phyloP scores from a whole-genome alignment of 2,329 filamentous ascomycete species.

The Penicillium sp. region DNA sequence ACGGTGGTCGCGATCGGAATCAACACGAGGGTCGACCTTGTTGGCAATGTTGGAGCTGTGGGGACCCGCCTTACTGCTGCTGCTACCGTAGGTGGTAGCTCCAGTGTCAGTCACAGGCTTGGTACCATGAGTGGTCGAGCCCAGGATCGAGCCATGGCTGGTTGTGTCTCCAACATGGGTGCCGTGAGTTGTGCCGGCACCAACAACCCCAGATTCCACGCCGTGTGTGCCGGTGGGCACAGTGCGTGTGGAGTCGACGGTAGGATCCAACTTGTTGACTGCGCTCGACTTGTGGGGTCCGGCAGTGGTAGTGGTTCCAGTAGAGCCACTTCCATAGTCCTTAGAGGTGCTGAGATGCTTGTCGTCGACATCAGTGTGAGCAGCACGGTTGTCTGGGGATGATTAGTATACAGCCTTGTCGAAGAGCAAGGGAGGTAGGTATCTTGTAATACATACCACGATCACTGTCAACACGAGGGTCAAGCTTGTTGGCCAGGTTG shows the following conservation, averaged over 20 bases:
- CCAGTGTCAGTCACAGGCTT: background rate
- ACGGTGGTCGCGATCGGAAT: conserved; percentile 27
- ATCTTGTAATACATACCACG: conserved; percentile 9
- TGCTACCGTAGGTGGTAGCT: conserved; percentile 1
- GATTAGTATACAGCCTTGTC: background rate
- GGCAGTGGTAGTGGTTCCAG: background rate
- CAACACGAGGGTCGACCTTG: conserved; percentile 19
- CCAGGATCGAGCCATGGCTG: background rate
- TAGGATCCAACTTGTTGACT: background rate
- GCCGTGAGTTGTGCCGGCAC: background rate
- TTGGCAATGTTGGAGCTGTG: conserved; percentile 26
- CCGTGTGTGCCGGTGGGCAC: background rate
- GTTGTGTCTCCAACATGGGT: background rate
- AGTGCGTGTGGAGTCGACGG: background rate
- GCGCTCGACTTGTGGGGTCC: background rate
- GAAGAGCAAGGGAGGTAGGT: background rate
- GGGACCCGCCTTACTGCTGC: conserved; percentile 10
- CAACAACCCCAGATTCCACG: too few relatives aligned
- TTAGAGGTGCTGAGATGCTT: background rate
- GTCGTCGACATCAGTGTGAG: background rate
- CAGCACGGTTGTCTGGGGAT: conserved; percentile 7
- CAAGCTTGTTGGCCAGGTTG: conserved; percentile 20
- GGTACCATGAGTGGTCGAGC: background rate
- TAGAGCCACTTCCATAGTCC: background rate
- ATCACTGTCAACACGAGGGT: conserved; percentile 21